A percentile compares a stretch with the other conserved stretches of the same genome.
These are phyloP conservation scores for Zizania palustris DNA, from an alignment of 202 grass and related monocot species.

Conservation along the genomic window DNA sequence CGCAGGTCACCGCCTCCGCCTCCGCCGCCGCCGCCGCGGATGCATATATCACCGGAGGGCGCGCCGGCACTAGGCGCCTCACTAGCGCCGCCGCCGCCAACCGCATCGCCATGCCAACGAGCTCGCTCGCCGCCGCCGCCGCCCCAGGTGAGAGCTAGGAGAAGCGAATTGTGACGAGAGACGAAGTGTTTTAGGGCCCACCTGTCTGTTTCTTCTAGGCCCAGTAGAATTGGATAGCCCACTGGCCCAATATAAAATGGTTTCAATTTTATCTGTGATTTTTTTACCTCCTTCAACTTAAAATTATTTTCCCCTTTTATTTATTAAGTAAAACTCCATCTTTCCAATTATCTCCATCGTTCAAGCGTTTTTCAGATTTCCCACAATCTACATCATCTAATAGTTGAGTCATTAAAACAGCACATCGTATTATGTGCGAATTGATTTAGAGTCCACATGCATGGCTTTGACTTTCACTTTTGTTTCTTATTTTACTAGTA, in stretches of 20 bases:
- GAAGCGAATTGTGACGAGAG: neutral
- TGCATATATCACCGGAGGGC: constrained; percentile 5
- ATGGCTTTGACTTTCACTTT: too few relatives aligned
- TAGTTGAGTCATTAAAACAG: too few relatives aligned
- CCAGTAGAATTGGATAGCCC: neutral
- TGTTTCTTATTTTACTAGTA: too few relatives aligned
- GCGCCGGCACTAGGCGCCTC: constrained; percentile 41
- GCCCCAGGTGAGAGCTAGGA: too few relatives aligned
- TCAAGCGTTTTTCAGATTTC: too few relatives aligned
- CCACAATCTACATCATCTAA: too few relatives aligned
- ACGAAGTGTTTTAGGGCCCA: constrained; percentile 35
- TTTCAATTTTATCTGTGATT: neutral
- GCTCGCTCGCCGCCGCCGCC: constrained; percentile 48
- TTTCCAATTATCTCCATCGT: too few relatives aligned
- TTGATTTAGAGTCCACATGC: too few relatives aligned
- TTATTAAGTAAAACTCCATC: too few relatives aligned
- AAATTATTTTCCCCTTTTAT: too few relatives aligned
- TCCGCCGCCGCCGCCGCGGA: constrained; percentile 28
- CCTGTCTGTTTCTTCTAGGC: neutral
- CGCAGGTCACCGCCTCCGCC: constrained; percentile 65
- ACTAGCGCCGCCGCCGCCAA: constrained; percentile 53
- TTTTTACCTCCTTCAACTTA: neutral
- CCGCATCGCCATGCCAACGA: constrained; percentile 63
- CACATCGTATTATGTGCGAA: too few relatives aligned
- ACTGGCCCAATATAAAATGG: too few relatives aligned